Base-by-base conservation (phyloP, 768 basidiomycete genomes). In the Solioccasus polychromus region DNA sequence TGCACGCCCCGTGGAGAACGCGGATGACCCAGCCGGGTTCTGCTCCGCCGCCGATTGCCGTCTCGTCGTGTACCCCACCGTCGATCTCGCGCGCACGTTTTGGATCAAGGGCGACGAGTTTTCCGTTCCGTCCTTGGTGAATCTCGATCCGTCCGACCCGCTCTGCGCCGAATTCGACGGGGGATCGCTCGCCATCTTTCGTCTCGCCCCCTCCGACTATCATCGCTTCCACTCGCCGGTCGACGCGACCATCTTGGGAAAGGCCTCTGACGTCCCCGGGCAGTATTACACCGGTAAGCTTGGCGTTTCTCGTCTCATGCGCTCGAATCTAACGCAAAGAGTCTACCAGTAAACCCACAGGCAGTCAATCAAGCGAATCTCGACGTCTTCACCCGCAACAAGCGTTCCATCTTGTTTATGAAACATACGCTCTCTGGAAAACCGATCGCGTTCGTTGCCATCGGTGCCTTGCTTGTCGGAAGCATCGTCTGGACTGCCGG, bases 321-420 rank as follows among this genome's bases (percentile, higher is more conserved):
- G 17, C 25, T 39, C 5, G 29, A 18, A 18, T n/a, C n/a, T n/a
- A n/a, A n/a, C n/a, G n/a, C n/a, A n/a, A n/a, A n/a, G n/a, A n/a
- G n/a, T n/a, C n/a, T n/a, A n/a, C n/a, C n/a, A n/a, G 87, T 90
- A 22, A 89, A 90, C 57, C 87, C 88, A 0, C 84, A 87, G 55
- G 88, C 87, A 0, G 72, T 90, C 45, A 88, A 87, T 55, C 77
- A 87, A 55, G 64, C 58, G 20, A 74, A 73, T 5, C 78, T 83
- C 26, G 80, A 84, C 55, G 82, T 85, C 11, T 77, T 86, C 58
- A 79, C 81, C 3, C 77, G 75, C 11, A 85, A 85, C 62, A 73
- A 71, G 40, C 76, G 85, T 10, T 77, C 79, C 3, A 66, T 82
- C 9, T 63, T 80, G 2, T 74, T 76, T 51, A 53, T 85, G 52